Conservation (phyloP, 306 rosid species). For the Abrus precatorius region DNA sequence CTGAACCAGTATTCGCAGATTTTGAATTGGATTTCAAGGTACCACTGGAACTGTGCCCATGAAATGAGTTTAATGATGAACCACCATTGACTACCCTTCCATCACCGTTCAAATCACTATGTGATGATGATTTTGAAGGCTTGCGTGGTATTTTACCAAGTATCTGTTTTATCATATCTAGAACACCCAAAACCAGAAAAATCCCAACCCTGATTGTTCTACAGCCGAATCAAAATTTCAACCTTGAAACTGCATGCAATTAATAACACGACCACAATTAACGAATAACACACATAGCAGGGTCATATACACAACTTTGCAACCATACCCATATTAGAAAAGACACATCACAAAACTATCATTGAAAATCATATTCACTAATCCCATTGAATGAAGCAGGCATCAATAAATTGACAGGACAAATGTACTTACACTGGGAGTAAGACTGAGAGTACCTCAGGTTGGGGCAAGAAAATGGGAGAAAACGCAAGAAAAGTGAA, state of each 20-base stretch:
- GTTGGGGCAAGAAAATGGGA: not conserved
- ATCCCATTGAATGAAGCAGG: constrained; percentile 15
- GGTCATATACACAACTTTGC: not conserved
- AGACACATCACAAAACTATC: constrained; percentile 1
- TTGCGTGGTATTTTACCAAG: constrained; percentile 60
- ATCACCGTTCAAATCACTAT: constrained; percentile 48
- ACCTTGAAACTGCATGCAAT: constrained; percentile 30
- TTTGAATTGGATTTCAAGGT: constrained; percentile 58
- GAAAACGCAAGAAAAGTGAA: constrained; percentile 36
- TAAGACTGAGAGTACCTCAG: constrained; percentile 23
- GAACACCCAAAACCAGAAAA: constrained; percentile 44
- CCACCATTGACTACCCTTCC: constrained; percentile 53
- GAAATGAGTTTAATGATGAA: constrained; percentile 46
- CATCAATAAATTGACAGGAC: constrained; percentile 30
- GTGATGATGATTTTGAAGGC: constrained; percentile 55
- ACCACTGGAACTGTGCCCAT: constrained; percentile 51
- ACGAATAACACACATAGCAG: not conserved
- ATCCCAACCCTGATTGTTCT: constrained; percentile 32
- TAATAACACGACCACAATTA: constrained; percentile 33
- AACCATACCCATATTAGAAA: constrained; percentile 10
- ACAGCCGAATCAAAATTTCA: constrained; percentile 28
- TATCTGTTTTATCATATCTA: constrained; percentile 65
- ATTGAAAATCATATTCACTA: constrained; percentile 3
- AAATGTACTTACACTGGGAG: constrained; percentile 57
- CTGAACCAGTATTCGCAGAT: constrained; percentile 43